Evolutionary conservation across 1,139 yeast species (phyloP).

Genomic region (Candida gigantensis): DNA sequence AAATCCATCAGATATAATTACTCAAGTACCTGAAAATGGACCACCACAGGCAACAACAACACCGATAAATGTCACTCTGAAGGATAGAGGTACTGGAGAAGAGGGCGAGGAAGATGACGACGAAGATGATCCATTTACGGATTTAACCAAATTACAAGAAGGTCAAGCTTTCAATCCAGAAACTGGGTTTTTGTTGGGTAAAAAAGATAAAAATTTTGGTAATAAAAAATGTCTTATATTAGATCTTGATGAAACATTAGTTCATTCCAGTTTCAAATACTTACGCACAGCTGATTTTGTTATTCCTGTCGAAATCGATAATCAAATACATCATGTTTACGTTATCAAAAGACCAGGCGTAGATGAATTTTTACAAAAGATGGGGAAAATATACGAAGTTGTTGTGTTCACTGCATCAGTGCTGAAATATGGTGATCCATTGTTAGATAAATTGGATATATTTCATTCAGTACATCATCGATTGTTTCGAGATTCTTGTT

Average conservation of each 20-base stretch:
- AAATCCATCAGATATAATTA: conserved; percentile 10
- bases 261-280: conserved; percentile 92
- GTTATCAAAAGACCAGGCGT: conserved; percentile 98
- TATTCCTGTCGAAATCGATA: conserved; percentile 81
- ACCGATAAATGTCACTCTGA: conserved; percentile 21
- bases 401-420: conserved; percentile 98
- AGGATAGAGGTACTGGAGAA: conserved; percentile 21
- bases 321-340: conserved; percentile 88
- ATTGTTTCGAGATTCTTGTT: conserved; percentile 76
- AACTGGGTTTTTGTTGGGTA: conserved; percentile 66
- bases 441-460: conserved; percentile 81
- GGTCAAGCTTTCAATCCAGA: conserved; percentile 63
- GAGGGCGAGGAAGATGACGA: conserved; percentile 21
- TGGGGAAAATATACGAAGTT: conserved; percentile 87
- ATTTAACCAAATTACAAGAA: conserved; percentile 59
- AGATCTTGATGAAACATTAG: conserved; percentile 94
- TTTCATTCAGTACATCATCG: conserved; percentile 82
- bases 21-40: conserved; percentile 14
- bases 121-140: conserved; percentile 41
- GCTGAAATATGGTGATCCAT: conserved; percentile 92
- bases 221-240: conserved; percentile 83
- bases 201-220: conserved; percentile 30
- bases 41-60: conserved; percentile 4
- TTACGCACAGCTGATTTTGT: conserved; percentile 93
- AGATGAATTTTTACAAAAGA: conserved; percentile 81